phyloP scores from a whole-genome alignment of 2,329 filamentous ascomycete genomes.

The Dactylellina parvicollis region DNA sequence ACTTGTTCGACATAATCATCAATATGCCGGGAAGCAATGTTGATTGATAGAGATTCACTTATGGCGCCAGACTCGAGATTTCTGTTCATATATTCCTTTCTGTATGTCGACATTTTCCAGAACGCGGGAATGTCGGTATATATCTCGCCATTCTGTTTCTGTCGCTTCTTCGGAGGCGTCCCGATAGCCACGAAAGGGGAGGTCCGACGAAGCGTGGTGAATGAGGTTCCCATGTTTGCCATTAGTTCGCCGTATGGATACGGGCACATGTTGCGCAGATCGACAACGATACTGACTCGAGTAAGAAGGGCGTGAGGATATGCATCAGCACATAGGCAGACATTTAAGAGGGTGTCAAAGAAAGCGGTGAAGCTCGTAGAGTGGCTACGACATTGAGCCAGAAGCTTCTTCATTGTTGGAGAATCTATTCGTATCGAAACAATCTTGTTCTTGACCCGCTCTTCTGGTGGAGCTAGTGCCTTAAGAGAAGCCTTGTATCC shows the following conservation, averaged over 20 bases:
- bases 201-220: slow-evolving; percentile 1
- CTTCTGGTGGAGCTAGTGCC: not conserved
- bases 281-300: not conserved
- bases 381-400: not conserved
- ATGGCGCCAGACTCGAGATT: not conserved
- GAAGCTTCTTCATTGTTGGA: slow-evolving; percentile 2
- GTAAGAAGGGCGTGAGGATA: slow-evolving; percentile 5
- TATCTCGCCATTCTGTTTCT: not conserved
- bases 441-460: slow-evolving; percentile 29
- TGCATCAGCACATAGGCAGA: slow-evolving; percentile 4
- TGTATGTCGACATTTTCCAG: slow-evolving; percentile 13
- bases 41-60: not conserved
- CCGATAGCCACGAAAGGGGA: slow-evolving; percentile 9
- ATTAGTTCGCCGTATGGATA: slow-evolving; percentile 10
- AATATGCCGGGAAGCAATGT: not conserved
- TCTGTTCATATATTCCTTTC: slow-evolving; percentile 15
- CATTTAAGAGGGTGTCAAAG: slow-evolving; percentile 11
- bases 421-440: slow-evolving; percentile 7
- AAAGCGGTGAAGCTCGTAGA: slow-evolving; percentile 26
- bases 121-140: slow-evolving; percentile 9
- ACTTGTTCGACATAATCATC: slow-evolving; percentile 11
- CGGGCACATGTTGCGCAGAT: slow-evolving; percentile 4
- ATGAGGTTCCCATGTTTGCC: slow-evolving; percentile 13
- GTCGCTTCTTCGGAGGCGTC: not conserved
- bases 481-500: not conserved